Evolutionary conservation across 768 basidiomycete species (phyloP), one percentile per base, ranked within the genome.

Genomic region (Suillus subaureus): DNA sequence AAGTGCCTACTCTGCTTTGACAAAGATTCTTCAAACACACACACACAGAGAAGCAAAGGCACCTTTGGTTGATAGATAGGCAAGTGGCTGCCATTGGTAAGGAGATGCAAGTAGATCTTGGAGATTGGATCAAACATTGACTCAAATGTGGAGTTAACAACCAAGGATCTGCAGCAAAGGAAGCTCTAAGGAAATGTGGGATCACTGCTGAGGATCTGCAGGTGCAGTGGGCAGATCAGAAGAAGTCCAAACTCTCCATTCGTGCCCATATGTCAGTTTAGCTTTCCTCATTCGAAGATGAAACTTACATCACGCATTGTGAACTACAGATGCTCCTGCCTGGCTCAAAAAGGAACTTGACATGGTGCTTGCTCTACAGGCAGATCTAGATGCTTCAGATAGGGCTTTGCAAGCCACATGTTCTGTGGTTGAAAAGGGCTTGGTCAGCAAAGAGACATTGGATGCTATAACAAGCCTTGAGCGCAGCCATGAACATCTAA

Each of bases 11-110:
- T 45, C 21, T 4, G 1, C 43, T 45, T 4, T 45, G 43, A n/a
- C n/a, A n/a, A n/a, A 21, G 21, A 21, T 45, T 11, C 9, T 11
- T 45, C 43, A 42, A 16, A 42, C 40, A 66, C 33, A 23, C 15
- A 23, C 9, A 47, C 21, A 37, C 37, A 70, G 77, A 66, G 69
- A n/a, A n/a, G 18, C 65, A 70, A 1, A 66, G 70, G 3, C 69
- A 76, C 11, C 68, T 79, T 1, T 80, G 75, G 74, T 58, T 79
- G 2, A 63, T 81, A 18, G 79, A 81, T 58, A 70, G 73, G 8
- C 77, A 78, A 23, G 70, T 72, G 0, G 56, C 57, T 0, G 68
- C 67, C 5, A 74, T 81, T 23, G 74, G 71, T 0, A 12, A 18
- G 0, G 74, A 78, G 23, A 62, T 73, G 1, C 64, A 68, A 3